A percentile compares a stretch with the other conserved stretches of the same genome.
Evolutionary conservation across 805 yeast genomes (phyloP).

Genomic region (Monosporozyma siamensis): DNA sequence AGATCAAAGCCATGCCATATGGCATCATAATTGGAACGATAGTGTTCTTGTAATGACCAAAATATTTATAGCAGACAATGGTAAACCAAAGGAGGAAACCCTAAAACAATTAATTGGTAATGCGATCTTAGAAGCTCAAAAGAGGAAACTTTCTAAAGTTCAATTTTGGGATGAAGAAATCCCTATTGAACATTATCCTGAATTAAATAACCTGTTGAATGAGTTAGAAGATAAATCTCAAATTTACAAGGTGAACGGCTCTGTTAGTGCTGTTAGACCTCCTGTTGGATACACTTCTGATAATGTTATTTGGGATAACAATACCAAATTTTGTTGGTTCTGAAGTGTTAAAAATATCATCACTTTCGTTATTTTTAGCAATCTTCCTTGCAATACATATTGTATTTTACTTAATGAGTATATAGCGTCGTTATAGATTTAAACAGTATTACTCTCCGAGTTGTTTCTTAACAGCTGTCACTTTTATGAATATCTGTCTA

Average conservation of each 20-base stretch:
- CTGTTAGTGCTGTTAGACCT: slow-evolving; percentile 35
- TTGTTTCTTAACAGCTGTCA: too few relatives aligned
- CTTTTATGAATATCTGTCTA: too few relatives aligned
- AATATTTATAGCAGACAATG: slow-evolving; percentile 14
- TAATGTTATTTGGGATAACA: slow-evolving; percentile 33
- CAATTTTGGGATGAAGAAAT: slow-evolving; percentile 36
- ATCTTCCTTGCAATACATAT: neutral
- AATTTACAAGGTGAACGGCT: slow-evolving; percentile 24
- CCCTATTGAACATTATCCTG: slow-evolving; percentile 20
- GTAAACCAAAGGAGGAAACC: slow-evolving; percentile 10
- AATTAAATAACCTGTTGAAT: slow-evolving; percentile 13
- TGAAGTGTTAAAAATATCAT: slow-evolving; percentile 11
- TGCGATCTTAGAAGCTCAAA: slow-evolving; percentile 31
- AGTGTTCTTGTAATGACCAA: slow-evolving; percentile 25
- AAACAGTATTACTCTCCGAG: too few relatives aligned
- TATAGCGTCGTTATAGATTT: too few relatives aligned
- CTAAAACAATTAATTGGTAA: slow-evolving; percentile 25
- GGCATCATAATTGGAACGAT: slow-evolving; percentile 38
- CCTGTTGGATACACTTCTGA: slow-evolving; percentile 20
- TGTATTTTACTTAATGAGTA: neutral
- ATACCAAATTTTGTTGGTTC: slow-evolving; percentile 44
- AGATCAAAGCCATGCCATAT: slow-evolving; percentile 31
- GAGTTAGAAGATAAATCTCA: slow-evolving; percentile 19
- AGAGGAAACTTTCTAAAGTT: slow-evolving; percentile 20
- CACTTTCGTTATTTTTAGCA: neutral